These are phyloP conservation scores for Neonectria hederae DNA, from an alignment of 2,329 filamentous ascomycete genomes.

Conservation along the genomic window DNA sequence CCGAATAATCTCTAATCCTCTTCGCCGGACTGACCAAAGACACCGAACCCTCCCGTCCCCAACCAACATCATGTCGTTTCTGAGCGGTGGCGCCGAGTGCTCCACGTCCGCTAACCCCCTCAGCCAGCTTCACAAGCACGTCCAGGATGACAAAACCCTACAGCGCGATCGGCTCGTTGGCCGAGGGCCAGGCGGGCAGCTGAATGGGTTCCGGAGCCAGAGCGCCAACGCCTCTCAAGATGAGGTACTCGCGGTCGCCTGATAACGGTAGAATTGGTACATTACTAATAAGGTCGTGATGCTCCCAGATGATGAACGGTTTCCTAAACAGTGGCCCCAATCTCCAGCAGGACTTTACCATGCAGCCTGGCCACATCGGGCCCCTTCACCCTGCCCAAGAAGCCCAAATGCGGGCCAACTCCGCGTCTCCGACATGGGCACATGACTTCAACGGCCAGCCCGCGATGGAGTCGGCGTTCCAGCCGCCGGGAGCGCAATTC, in stretches of 20 bases:
- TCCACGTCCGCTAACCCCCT: slow-evolving; percentile 96
- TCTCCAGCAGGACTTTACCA: slow-evolving; percentile 64
- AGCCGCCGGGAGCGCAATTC: slow-evolving; percentile 70
- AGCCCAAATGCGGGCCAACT: slow-evolving; percentile 62
- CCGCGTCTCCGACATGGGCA: slow-evolving; percentile 64
- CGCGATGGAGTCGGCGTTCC: slow-evolving; percentile 77
- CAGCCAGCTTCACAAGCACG: slow-evolving; percentile 96
- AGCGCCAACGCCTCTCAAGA: slow-evolving; percentile 77
- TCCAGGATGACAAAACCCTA: slow-evolving; percentile 93
- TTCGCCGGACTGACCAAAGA: slow-evolving; percentile 18
- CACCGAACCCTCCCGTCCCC: slow-evolving; percentile 9
- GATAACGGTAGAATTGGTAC: slow-evolving; percentile 16
- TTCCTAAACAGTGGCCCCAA: slow-evolving; percentile 84
- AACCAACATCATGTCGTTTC: slow-evolving; percentile 80
- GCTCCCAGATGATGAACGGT: slow-evolving; percentile 84
- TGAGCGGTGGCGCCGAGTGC: slow-evolving; percentile 94
- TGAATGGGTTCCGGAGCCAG: slow-evolving; percentile 81
- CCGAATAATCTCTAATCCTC: background rate
- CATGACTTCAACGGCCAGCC: slow-evolving; percentile 66
- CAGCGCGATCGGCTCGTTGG: slow-evolving; percentile 90
- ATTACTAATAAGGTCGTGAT: slow-evolving; percentile 44
- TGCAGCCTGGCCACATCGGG: slow-evolving; percentile 57
- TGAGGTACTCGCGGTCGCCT: slow-evolving; percentile 61
- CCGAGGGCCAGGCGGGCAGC: slow-evolving; percentile 73
- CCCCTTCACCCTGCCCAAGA: slow-evolving; percentile 61